Base-by-base conservation (phyloP, 441 rosid genomes). In the Pelargonium fulgidum region DNA sequence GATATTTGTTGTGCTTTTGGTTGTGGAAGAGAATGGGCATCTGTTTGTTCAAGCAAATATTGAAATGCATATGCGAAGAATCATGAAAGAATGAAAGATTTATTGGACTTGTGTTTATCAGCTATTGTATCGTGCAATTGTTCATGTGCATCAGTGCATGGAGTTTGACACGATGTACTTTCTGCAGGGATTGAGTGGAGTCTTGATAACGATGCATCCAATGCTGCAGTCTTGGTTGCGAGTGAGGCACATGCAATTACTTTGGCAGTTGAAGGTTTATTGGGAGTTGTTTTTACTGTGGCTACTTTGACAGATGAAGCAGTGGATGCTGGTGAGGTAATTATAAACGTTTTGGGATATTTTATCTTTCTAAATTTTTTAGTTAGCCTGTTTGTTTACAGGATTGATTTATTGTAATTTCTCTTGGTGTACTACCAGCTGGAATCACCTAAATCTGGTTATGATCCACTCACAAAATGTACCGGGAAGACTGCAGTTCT, bases 301-400 rank as follows among this genome's bases (percentile, higher is more conserved):
- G 98, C 99, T 72, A 91, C 99, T 45, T 82, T 96, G 87, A 96
- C 97, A 64, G 99, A 96, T 82, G 91, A 91, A 85, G 98, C 99
- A 33, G 90, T 96, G 66, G 98, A 92, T 69, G 77, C 61, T 52
- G 99, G 99, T 69, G 99, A 95, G 98, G 98, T 95, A 78, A 73
- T 64, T 79, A 64, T 36, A 59, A 58, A 67, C 71, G 45, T 66
- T 71, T 67, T 17, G 48, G 66, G 7, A 29, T 79, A 44, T 20
- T 71, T 70, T 54, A 50, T 63, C 14, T 36, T 44, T 63, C 56
- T 64, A 64, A 44, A 3, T 64, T 76, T n/a, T 52, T 69, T 69
- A 44, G 17, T 68, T 62, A 50, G 69, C 33, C 22, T 61, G 50
- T 16, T 59, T 11, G 13, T 77, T 71, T 70, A 44, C 66, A 62